Conservation (phyloP, 2,329 filamentous ascomycete species). For the Talaromyces rugulosus region DNA sequence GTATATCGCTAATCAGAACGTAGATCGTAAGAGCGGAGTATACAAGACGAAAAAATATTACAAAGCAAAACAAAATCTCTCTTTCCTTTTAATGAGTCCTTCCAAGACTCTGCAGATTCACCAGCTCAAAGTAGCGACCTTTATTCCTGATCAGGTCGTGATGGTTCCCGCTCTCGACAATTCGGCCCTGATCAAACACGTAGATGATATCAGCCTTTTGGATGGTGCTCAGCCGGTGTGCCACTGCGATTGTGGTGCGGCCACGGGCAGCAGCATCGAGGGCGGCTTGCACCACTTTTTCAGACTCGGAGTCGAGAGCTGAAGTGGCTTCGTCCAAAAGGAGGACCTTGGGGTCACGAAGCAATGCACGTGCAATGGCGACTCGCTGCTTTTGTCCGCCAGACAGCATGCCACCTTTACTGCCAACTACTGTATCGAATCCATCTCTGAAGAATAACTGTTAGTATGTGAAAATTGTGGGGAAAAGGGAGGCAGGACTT, state of each 20-base stretch:
- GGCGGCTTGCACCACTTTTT: slow-evolving; percentile 60
- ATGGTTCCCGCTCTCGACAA: slow-evolving; percentile 83
- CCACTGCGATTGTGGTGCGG: slow-evolving; percentile 88
- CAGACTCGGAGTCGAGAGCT: slow-evolving; percentile 47
- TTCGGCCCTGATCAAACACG: slow-evolving; percentile 85
- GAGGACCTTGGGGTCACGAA: slow-evolving; percentile 85
- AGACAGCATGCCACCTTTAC: slow-evolving; percentile 77
- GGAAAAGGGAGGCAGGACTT: slow-evolving; percentile 26
- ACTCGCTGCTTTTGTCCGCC: slow-evolving; percentile 95
- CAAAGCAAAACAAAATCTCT: not conserved
- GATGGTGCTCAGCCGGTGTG: slow-evolving; percentile 86
- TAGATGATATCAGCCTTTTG: slow-evolving; percentile 94
- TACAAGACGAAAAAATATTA: not conserved
- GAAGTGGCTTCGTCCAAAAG: slow-evolving; percentile 73
- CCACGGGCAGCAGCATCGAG: slow-evolving; percentile 78
- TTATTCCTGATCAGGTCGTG: slow-evolving; percentile 64
- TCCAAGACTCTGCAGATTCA: slow-evolving; percentile 69
- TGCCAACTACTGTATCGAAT: slow-evolving; percentile 80
- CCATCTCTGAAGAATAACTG: slow-evolving; percentile 54
- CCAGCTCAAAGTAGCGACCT: slow-evolving; percentile 72
- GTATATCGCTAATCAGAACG: not conserved
- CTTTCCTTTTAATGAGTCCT: not conserved
- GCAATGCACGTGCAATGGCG: slow-evolving; percentile 83
- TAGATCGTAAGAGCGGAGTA: not conserved
- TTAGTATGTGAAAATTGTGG: slow-evolving; percentile 20